These are phyloP conservation scores for Dactylellina leptospora DNA, from an alignment of 2,329 filamentous ascomycete species.

Conservation along the genomic window DNA sequence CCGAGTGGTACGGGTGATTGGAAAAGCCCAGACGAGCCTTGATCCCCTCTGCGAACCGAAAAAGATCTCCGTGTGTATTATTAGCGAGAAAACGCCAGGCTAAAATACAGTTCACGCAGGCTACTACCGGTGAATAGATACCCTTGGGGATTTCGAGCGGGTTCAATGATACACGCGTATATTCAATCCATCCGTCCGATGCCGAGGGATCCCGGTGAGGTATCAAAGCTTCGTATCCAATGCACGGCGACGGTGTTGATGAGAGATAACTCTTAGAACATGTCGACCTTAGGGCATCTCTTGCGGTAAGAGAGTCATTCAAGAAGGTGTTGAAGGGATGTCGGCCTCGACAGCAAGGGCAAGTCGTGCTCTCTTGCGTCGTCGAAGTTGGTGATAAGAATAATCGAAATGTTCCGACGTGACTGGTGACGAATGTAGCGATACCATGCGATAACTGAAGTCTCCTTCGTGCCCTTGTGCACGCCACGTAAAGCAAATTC, in stretches of 20 bases:
- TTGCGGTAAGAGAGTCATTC: background rate
- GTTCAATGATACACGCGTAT: conserved; percentile 4
- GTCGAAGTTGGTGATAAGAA: conserved; percentile 24
- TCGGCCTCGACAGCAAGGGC: conserved; percentile 39
- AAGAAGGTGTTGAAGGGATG: conserved; percentile 36
- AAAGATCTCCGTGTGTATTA: conserved; percentile 35
- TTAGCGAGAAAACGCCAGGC: conserved; percentile 34
- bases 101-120: conserved; percentile 43
- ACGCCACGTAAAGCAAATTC: conserved; percentile 50
- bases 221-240: conserved; percentile 30
- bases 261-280: conserved; percentile 25
- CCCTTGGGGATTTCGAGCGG: conserved; percentile 40
- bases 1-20: conserved; percentile 12
- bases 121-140: conserved; percentile 17
- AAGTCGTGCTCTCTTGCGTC: background rate
- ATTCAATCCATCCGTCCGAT: conserved; percentile 32
- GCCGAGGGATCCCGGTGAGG: conserved; percentile 26
- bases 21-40: conserved; percentile 26
- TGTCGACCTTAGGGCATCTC: background rate
- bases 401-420: conserved; percentile 34
- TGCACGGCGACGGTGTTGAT: conserved; percentile 26
- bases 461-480: conserved; percentile 42
- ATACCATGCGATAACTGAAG: conserved; percentile 37
- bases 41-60: conserved; percentile 34
- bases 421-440: conserved; percentile 12